Conservation (phyloP, 164 flowering plant species). For the Pachysandra terminalis region DNA sequence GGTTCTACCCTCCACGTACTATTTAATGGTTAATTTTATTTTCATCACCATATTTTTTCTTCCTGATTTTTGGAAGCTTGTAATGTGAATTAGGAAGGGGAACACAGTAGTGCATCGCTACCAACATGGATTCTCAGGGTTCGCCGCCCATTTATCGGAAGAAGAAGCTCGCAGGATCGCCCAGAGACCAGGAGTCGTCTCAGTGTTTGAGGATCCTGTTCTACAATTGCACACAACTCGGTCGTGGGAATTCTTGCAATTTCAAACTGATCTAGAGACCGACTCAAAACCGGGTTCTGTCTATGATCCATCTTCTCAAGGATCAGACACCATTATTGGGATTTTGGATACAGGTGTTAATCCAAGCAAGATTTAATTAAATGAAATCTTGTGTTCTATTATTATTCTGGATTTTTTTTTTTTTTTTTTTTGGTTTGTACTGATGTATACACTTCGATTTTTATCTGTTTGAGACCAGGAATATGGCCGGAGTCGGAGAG, state of each 20-base stretch:
- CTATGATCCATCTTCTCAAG: background rate
- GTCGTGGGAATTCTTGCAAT: slow-evolving; percentile 57
- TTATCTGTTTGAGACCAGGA: slow-evolving; percentile 16
- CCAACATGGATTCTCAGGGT: slow-evolving; percentile 53
- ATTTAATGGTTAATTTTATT: too few relatives aligned
- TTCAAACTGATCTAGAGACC: slow-evolving; percentile 25
- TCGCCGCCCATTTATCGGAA: slow-evolving; percentile 45
- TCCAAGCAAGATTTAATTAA: too few relatives aligned
- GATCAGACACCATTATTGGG: slow-evolving; percentile 44
- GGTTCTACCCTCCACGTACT: too few relatives aligned
- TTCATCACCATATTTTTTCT: too few relatives aligned
- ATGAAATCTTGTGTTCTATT: too few relatives aligned
- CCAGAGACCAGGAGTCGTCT: slow-evolving; percentile 40
- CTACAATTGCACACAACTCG: slow-evolving; percentile 61
- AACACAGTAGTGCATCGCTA: slow-evolving; percentile 38
- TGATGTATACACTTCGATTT: too few relatives aligned
- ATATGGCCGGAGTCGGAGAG: slow-evolving; percentile 68
- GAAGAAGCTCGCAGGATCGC: slow-evolving; percentile 38
- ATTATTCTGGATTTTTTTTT: too few relatives aligned
- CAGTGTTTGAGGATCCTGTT: slow-evolving; percentile 49
- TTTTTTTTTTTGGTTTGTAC: too few relatives aligned
- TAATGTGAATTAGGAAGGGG: background rate
- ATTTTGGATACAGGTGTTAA: slow-evolving; percentile 52
- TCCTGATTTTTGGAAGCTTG: too few relatives aligned
- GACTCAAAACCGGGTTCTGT: slow-evolving; percentile 16